Percentiles rank a stretch among this genome's conserved stretches.
phyloP scores from a whole-genome alignment of 768 basidiomycete species.

The Pleurotus sapidus region DNA sequence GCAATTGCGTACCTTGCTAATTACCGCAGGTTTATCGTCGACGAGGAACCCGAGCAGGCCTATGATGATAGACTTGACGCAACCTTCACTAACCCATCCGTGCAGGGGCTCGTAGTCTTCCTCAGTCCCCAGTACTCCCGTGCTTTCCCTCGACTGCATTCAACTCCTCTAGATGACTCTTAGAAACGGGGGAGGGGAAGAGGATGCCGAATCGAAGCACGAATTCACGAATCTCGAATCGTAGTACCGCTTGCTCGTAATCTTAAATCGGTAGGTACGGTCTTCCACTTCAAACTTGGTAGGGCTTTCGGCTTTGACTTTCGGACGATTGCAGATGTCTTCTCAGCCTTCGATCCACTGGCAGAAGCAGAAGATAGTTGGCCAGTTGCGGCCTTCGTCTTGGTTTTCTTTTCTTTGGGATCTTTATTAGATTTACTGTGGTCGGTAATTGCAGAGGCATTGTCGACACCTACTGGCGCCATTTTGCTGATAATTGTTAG shows the following conservation, averaged over 20 bases:
- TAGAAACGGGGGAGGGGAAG: slow-evolving; percentile 37
- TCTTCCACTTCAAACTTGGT: slow-evolving; percentile 53
- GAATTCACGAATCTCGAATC: slow-evolving; percentile 77
- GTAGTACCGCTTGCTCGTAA: slow-evolving; percentile 48
- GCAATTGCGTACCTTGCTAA: slow-evolving; percentile 27
- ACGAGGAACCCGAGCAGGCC: slow-evolving; percentile 57
- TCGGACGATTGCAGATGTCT: slow-evolving; percentile 15
- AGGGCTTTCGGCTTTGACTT: slow-evolving; percentile 33
- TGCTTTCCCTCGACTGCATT: slow-evolving; percentile 45
- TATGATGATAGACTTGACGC: slow-evolving; percentile 60
- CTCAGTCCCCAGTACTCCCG: slow-evolving; percentile 18
- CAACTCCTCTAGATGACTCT: slow-evolving; percentile 57
- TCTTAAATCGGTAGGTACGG: slow-evolving; percentile 39
- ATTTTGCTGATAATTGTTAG: not conserved
- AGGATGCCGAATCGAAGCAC: slow-evolving; percentile 56
- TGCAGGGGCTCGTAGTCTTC: slow-evolving; percentile 36
- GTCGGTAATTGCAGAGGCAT: no score
- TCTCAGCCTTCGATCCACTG: slow-evolving; percentile 1
- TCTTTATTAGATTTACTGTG: no score
- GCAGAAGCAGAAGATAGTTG: not conserved
- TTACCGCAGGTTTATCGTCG: slow-evolving; percentile 35
- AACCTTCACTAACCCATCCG: slow-evolving; percentile 65
- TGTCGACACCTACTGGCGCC: no score
- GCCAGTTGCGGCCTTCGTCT: no score
- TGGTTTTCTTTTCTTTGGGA: no score